A percentile compares a stretch with the other conserved stretches of the same genome.
Evolutionary conservation across 2,329 filamentous ascomycete species (phyloP).

Genomic region (Kalaharituber pfeilii): DNA sequence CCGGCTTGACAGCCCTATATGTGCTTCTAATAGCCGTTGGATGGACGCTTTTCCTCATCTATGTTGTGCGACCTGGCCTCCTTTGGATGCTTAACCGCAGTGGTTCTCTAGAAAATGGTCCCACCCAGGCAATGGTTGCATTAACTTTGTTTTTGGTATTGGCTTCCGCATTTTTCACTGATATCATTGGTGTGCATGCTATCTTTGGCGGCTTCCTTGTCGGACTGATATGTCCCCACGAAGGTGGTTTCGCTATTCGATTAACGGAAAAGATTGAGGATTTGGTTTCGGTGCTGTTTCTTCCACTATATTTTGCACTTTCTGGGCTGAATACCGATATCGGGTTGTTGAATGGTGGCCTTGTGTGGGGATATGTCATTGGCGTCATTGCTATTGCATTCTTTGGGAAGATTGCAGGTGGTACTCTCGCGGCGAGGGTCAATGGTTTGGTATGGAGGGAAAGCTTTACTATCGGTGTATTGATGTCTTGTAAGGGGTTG

Average conservation of each 20-base stretch:
- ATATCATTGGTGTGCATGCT: conserved; percentile 78
- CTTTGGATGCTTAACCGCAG: conserved; percentile 55
- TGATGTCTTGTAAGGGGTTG: conserved; percentile 95
- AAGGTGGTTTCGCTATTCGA: conserved; percentile 78
- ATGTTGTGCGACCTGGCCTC: conserved; percentile 54
- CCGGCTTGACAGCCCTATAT: conserved; percentile 66
- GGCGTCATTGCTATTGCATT: conserved; percentile 71
- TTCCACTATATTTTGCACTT: conserved; percentile 84
- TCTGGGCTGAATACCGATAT: conserved; percentile 80
- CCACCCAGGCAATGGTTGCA: conserved; percentile 67
- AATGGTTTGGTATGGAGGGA: conserved; percentile 79
- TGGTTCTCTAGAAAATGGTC: conserved; percentile 69
- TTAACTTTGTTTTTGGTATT: conserved; percentile 67
- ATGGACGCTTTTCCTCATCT: conserved; percentile 60
- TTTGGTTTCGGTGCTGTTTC: conserved; percentile 62
- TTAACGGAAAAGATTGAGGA: conserved; percentile 91
- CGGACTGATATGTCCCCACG: conserved; percentile 76
- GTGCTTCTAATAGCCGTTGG: conserved; percentile 60
- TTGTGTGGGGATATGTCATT: conserved; percentile 78
- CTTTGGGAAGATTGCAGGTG: conserved; percentile 66
- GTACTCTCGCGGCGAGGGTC: conserved; percentile 55
- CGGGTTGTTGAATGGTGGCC: conserved; percentile 62
- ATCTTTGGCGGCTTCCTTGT: conserved; percentile 90
- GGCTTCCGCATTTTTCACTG: conserved; percentile 68
- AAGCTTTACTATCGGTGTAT: conserved; percentile 64